Evolutionary conservation across 2,329 filamentous ascomycete species (phyloP).

Genomic region (Xylariaceae sp.): DNA sequence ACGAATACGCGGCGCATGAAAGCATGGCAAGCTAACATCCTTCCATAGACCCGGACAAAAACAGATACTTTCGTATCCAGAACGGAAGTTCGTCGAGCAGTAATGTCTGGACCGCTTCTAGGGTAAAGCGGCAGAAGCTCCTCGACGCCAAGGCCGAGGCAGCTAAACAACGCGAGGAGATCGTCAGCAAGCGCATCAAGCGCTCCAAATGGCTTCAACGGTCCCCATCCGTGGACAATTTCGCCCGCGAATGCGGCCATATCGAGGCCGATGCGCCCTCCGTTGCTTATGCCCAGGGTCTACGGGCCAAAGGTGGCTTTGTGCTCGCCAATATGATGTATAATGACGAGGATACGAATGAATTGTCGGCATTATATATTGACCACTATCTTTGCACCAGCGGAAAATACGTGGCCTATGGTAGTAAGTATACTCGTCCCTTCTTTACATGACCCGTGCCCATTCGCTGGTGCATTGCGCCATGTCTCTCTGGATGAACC

Average conservation of each 20-base stretch:
- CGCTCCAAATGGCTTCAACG: constrained; percentile 26
- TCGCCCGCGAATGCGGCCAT: constrained; percentile 34
- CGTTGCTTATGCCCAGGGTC: constrained; percentile 37
- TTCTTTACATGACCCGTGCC: background rate
- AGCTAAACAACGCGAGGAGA: constrained; percentile 26
- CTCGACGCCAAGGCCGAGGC: constrained; percentile 37
- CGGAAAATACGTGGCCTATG: constrained; percentile 40
- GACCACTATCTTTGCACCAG: constrained; percentile 36
- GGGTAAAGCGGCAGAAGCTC: constrained; percentile 51
- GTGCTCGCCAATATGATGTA: constrained; percentile 22
- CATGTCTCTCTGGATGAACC: background rate
- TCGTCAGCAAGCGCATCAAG: constrained; percentile 36
- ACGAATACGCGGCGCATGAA: background rate
- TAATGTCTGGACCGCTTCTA: constrained; percentile 52
- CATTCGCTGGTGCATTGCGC: constrained; percentile 12
- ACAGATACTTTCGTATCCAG: constrained; percentile 65
- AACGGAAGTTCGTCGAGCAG: constrained; percentile 45
- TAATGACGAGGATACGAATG: too few species aligned
- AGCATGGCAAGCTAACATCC: background rate
- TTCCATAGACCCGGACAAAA: constrained; percentile 45
- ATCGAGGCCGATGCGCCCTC: constrained; percentile 27
- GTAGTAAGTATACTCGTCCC: constrained; percentile 35
- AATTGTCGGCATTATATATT: constrained; percentile 41
- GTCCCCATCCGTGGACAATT: background rate
- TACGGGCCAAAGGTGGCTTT: constrained; percentile 39